phyloP scores from a whole-genome alignment of 345 rosid genomes.

The Geranium rotundifolium region DNA sequence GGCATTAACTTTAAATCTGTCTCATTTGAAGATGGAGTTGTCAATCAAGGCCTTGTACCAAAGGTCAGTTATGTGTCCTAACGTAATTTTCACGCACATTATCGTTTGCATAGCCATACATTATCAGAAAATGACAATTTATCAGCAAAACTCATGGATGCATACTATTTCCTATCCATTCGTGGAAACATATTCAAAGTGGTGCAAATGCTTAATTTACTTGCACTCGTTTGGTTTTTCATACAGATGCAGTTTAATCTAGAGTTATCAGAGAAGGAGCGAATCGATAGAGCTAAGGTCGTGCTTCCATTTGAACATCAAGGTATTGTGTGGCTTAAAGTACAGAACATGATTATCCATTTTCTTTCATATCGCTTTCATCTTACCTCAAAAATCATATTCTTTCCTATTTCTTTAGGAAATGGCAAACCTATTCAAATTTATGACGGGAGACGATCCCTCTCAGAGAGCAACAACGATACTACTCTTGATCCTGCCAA shows the following conservation, averaged over 20 bases:
- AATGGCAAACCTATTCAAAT: constrained; percentile 61
- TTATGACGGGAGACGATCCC: constrained; percentile 70
- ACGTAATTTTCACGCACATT: not conserved
- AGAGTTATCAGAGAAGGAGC: constrained; percentile 72
- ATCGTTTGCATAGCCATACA: too few relatives aligned
- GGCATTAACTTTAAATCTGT: constrained; percentile 56
- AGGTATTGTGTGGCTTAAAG: constrained; percentile 28
- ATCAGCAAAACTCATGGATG: too few relatives aligned
- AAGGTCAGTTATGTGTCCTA: constrained; percentile 41
- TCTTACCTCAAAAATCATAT: not conserved
- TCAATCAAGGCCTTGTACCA: constrained; percentile 50
- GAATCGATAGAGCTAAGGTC: constrained; percentile 60
- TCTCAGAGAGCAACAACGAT: constrained; percentile 26
- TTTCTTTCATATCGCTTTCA: not conserved
- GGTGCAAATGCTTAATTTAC: not conserved
- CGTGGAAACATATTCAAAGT: not conserved
- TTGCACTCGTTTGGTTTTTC: constrained; percentile 6
- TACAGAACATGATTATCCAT: not conserved
- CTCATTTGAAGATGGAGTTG: constrained; percentile 30
- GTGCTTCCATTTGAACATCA: constrained; percentile 97
- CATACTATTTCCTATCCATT: too few relatives aligned
- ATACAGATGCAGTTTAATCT: constrained; percentile 78
- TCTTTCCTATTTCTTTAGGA: constrained; percentile 26
- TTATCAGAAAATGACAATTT: too few relatives aligned
- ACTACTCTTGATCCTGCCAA: constrained; percentile 16